Percentiles rank a stretch among this genome's conserved stretches.
phyloP scores from a whole-genome alignment of 768 basidiomycete species.

The Psilocybe cyanescens region DNA sequence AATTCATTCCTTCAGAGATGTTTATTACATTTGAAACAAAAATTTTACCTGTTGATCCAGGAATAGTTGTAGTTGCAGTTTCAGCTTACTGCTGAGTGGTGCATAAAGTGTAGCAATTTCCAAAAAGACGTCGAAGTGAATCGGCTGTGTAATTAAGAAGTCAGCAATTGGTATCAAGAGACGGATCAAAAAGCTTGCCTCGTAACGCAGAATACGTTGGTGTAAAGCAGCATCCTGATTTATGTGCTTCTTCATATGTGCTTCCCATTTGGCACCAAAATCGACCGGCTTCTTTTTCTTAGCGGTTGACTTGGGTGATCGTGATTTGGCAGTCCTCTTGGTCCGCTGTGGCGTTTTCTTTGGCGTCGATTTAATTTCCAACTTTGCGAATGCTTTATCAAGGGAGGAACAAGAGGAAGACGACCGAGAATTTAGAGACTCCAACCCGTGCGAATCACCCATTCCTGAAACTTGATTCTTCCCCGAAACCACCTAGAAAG shows the following conservation, averaged over 20 bases:
- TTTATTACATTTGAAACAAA: background rate
- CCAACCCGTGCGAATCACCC: background rate
- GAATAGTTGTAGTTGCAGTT: conserved; percentile 46
- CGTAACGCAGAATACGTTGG: conserved; percentile 64
- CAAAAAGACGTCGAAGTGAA: conserved; percentile 58
- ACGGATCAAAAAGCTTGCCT: conserved; percentile 41
- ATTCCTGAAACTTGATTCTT: background rate
- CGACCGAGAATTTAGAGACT: background rate
- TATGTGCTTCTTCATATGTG: conserved; percentile 44
- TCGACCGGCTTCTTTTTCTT: conserved; percentile 14
- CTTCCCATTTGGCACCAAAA: conserved; percentile 46
- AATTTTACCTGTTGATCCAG: conserved; percentile 57
- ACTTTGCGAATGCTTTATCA: background rate
- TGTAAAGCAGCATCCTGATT: conserved; percentile 49
- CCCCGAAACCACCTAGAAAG: background rate
- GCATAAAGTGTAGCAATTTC: conserved; percentile 39
- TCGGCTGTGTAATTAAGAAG: conserved; percentile 49
- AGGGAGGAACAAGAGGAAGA: conserved; percentile 4
- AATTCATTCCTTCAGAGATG: background rate
- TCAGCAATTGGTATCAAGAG: background rate
- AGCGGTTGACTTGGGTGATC: conserved; percentile 2
- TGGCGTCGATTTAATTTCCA: background rate
- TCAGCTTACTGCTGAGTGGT: conserved; percentile 34
- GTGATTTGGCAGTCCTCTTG: conserved; percentile 6
- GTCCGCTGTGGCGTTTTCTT: background rate